Base-by-base conservation (phyloP, 2,329 filamentous ascomycete species). In the Neofusicoccum ribis region DNA sequence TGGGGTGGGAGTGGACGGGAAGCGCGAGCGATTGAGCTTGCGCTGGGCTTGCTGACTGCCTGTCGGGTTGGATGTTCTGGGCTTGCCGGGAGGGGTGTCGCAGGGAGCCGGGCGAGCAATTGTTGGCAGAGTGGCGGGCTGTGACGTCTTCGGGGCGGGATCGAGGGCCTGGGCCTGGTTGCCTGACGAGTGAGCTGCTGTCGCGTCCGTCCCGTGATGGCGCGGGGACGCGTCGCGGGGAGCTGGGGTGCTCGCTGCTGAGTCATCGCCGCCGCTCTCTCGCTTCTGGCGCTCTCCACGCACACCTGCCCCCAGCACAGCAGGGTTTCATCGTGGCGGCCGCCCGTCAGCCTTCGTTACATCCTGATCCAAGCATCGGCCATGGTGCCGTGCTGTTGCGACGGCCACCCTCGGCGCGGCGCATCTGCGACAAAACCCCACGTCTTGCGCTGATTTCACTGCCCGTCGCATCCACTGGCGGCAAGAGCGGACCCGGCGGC, bases 71-170 rank as follows among this genome's bases (percentile, higher is more conserved):
- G 27, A 44, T 43, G 34, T 39, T 23, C 27, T 31, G 27, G 27
- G 7, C 43, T 46, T 31, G 27, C 17, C 46, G 14, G 47, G 47
- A 51, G 27, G 27, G 27, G 27, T 51, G 27, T 51, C 1, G 47
- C 41, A 36, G 56, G 56, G 31, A 60, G 27, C 27, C 37, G 43
- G 23, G 27, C 11, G n/a, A 12, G 27, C 31, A 36, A 60, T 60
- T 60, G 56, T 60, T 60, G 56, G 56, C 56, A 60, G 27, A 23
- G 31, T 15, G 41, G 31, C 17, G n/a, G 27, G 41, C n/a, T 46
- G 56, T 60, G 56, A 60, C 56, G 56, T 60, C 56, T 58, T 58
- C 20, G 14, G 15, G 14, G 52, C 39, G 37, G 23, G 14, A 27
- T 27, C 15, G 8, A 31, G 17, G n/a, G 41, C 47, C 56, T 60